A percentile compares a stretch with the other conserved stretches of the same genome.
These are phyloP conservation scores for Pulveroboletus sp. DNA, from an alignment of 768 basidiomycete genomes.

Conservation along the genomic window DNA sequence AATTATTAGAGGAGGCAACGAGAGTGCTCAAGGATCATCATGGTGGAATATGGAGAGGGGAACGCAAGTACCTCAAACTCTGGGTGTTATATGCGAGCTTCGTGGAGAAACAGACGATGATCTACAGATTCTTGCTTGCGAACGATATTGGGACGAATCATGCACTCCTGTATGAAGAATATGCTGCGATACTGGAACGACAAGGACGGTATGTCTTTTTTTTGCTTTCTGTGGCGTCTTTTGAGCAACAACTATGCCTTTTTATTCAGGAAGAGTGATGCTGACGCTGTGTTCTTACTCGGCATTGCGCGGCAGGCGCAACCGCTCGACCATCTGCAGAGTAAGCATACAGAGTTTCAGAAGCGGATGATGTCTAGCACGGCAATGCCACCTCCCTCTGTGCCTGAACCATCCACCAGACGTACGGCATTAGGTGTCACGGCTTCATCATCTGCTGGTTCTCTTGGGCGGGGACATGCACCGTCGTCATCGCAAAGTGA, in stretches of 20 bases:
- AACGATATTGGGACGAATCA: constrained; percentile 87
- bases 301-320: constrained; percentile 82
- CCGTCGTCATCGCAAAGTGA: constrained; percentile 24
- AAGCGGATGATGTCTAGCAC: constrained; percentile 77
- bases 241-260: constrained; percentile 1
- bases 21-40: constrained; percentile 76
- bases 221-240: constrained; percentile 33
- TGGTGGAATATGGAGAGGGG: constrained; percentile 69
- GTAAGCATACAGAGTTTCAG: constrained; percentile 82
- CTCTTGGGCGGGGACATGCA: constrained; percentile 14
- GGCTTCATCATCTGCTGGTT: constrained; percentile 33
- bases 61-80: constrained; percentile 85
- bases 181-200: constrained; percentile 79
- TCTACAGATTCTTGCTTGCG: constrained; percentile 86
- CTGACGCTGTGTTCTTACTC: constrained; percentile 86
- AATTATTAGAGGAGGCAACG: constrained; percentile 90
- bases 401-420: constrained; percentile 35
- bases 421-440: constrained; percentile 48
- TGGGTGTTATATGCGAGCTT: constrained; percentile 94
- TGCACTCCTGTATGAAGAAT: constrained; percentile 89
- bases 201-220: constrained; percentile 62
- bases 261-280: constrained; percentile 69
- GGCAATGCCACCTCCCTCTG: constrained; percentile 36
- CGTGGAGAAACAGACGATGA: constrained; percentile 84
- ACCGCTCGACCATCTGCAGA: constrained; percentile 78